These are phyloP conservation scores for Candida jianshihensis DNA, from an alignment of 805 yeast genomes.

Conservation along the genomic window DNA sequence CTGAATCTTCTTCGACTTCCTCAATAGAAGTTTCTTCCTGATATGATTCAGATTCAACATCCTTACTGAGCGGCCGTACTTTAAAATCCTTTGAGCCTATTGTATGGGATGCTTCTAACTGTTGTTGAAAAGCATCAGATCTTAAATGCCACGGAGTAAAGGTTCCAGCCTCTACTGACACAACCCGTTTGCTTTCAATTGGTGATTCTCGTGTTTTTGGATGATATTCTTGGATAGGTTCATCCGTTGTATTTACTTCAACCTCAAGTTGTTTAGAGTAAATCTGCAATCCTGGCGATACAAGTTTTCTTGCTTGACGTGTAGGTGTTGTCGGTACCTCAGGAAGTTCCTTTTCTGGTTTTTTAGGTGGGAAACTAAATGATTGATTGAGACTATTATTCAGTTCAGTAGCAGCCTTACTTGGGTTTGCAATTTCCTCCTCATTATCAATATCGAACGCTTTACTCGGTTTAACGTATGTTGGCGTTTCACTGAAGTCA, in stretches of 20 bases:
- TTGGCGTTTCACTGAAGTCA: background rate
- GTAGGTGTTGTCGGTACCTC: background rate
- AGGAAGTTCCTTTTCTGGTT: background rate
- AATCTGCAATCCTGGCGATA: too few species aligned
- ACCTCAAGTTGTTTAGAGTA: too few species aligned
- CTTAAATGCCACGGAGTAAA: too few species aligned
- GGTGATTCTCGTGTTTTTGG: too few species aligned
- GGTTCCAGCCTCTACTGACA: too few species aligned
- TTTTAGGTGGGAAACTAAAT: conserved; percentile 20
- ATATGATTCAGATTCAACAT: background rate
- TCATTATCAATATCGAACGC: conserved; percentile 15
- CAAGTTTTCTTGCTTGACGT: background rate
- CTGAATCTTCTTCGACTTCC: background rate
- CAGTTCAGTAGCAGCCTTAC: conserved; percentile 18
- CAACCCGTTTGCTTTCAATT: too few species aligned
- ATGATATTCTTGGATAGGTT: too few species aligned
- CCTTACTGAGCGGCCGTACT: background rate
- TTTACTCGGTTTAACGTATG: background rate
- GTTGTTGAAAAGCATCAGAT: too few species aligned
- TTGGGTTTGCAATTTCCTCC: conserved; percentile 20
- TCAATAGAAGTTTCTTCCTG: background rate
- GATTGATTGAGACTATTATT: conserved; percentile 18
- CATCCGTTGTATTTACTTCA: too few species aligned
- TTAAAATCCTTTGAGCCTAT: too few species aligned
- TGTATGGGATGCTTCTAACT: too few species aligned